Percentiles rank a stretch among this genome's conserved stretches.
phyloP scores from a whole-genome alignment of 495 filamentous ascomycete species.

The Rusavskia elegans region DNA sequence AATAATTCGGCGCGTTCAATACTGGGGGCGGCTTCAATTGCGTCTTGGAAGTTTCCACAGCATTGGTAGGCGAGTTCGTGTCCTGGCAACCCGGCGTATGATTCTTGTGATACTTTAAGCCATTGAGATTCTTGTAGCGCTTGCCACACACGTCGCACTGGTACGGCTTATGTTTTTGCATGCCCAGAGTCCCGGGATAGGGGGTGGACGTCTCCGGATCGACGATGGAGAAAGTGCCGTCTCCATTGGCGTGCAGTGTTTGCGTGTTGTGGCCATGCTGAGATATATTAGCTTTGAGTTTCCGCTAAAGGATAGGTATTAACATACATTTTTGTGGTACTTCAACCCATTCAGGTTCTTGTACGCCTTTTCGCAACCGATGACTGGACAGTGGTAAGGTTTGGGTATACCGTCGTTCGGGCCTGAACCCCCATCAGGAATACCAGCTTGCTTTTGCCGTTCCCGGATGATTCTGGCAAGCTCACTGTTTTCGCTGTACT shows the following conservation, averaged over 20 bases:
- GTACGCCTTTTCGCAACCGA: constrained; percentile 98
- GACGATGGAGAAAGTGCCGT: constrained; percentile 95
- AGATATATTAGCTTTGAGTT: constrained; percentile 1
- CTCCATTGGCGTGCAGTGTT: constrained; percentile 83
- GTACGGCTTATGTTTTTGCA: constrained; percentile 99
- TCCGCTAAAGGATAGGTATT: neutral
- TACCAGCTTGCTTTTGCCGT: constrained; percentile 57
- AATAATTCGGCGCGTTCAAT: neutral
- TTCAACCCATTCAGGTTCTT: constrained; percentile 99
- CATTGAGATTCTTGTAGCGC: constrained; percentile 98
- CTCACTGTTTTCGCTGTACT: constrained; percentile 60
- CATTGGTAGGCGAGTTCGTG: neutral
- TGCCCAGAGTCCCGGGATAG: constrained; percentile 89
- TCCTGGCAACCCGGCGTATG: constrained; percentile 58
- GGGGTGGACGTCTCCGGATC: constrained; percentile 88
- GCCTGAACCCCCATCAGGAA: constrained; percentile 35
- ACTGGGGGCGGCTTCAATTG: neutral
- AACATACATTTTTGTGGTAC: constrained; percentile 56
- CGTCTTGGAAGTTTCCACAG: neutral
- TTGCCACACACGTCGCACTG: constrained; percentile 94
- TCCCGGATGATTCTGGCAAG: constrained; percentile 52
- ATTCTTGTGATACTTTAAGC: constrained; percentile 82
- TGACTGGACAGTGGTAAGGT: constrained; percentile 93
- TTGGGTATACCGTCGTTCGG: constrained; percentile 47
- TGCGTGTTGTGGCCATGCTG: constrained; percentile 93